Percentiles rank a stretch among this genome's conserved stretches.
These are phyloP conservation scores for Amphicarpaea edgeworthii DNA, from an alignment of 306 rosid genomes.

Conservation along the genomic window DNA sequence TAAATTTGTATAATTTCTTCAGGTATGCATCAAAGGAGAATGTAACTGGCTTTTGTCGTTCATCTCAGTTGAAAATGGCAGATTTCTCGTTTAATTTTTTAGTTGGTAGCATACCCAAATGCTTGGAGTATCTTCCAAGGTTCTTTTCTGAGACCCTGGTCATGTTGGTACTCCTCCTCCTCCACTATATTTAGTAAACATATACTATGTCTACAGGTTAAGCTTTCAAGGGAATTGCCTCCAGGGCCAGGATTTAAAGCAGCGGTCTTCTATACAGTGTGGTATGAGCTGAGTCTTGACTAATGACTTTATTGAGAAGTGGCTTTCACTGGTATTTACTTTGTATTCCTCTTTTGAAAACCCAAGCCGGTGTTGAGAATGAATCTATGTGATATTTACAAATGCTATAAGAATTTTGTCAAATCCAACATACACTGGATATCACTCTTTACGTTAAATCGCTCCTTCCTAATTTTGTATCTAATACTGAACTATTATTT, in stretches of 20 bases:
- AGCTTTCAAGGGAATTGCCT: conserved; percentile 97
- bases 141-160: conserved; percentile 47
- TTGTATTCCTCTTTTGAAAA: conserved; percentile 29
- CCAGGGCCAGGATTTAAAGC: conserved; percentile 62
- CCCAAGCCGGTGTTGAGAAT: conserved; percentile 33
- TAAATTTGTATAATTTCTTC: conserved; percentile 43
- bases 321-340: conserved; percentile 14
- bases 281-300: conserved; percentile 56
- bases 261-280: conserved; percentile 73
- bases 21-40: conserved; percentile 71
- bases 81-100: conserved; percentile 92
- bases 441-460: background rate
- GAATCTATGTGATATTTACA: conserved; percentile 30
- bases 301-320: conserved; percentile 33
- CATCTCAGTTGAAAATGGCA: conserved; percentile 69
- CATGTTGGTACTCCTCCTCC: conserved; percentile 35
- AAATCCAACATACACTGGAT: background rate
- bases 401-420: conserved; percentile 1
- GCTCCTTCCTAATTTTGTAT: conserved; percentile 17
- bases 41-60: conserved; percentile 75
- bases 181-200: conserved; percentile 38
- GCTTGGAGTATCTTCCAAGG: conserved; percentile 92
- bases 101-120: conserved; percentile 85
- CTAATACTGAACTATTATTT: conserved; percentile 38
- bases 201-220: conserved; percentile 56